Base-by-base conservation (phyloP, 1,139 yeast genomes). In the Meyerozyma smithsonii region DNA sequence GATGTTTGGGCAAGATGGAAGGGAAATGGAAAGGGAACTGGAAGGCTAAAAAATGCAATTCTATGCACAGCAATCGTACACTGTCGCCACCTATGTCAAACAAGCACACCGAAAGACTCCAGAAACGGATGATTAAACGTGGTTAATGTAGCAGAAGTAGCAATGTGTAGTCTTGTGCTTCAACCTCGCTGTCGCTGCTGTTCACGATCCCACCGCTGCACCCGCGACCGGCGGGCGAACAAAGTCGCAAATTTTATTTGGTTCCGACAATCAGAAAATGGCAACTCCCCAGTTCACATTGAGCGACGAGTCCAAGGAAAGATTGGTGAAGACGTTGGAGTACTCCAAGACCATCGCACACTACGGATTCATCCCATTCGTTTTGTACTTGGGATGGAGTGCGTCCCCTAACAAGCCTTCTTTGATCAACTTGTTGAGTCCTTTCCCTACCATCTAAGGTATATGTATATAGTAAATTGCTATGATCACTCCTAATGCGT, bases 321-420 rank as follows among this genome's bases (percentile, higher is more conserved):
- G 97, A 69, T 77, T 92, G 62, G 66, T 82, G 62, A 87, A 83
- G 64, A 69, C 89, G 49, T 70, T 89, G 54, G 95, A 86, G 54
- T 74, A 88, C 55, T 83, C 96, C 50, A 86, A 88, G 64, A 84
- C 87, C 42, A 76, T 86, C 56, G 86, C 92, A 45, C 97, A 92
- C 69, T 92, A 89, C 65, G 97, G 97, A 35, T 92, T 95, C 86
- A 84, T 92, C 55, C 98, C 98, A 45, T 85, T 92, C 59, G 84
- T 92, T 49, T 73, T 92, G 57, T 92, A 92, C 72, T 72, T 92
- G 58, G 97, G 96, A 35, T 90, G 96, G 96, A 72, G 86, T 46
- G 81, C 86, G 52, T 80, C 94, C 47, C 75, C 88, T 43, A 85
- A 84, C 64, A 86, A 84, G 66, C 97, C 97, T 49, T 81, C 82